Evolutionary conservation across 164 flowering plant species (phyloP), one percentile per base, ranked within the genome.

Genomic region (Vitis labrusca): DNA sequence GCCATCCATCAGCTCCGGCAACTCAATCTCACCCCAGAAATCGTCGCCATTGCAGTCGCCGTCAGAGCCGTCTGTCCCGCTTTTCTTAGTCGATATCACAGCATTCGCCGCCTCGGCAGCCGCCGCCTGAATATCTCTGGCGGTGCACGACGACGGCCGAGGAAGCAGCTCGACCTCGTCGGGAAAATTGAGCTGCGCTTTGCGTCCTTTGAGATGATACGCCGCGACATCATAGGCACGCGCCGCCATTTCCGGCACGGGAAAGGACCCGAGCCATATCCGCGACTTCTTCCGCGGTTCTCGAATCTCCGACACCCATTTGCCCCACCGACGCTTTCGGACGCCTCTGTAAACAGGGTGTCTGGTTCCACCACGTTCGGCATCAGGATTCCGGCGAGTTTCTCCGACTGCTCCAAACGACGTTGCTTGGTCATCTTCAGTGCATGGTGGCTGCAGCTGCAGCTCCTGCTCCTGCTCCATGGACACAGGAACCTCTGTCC

Each of bases 161-260:
- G 94, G 94, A 0, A 86, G 70, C 9, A 69, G 68, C 10, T 85
- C 81, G n/a, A 80, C 82, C 54, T 85, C 87, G 7, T 88, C 87
- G 10, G 91, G 94, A 67, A 89, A 89, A 67, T 89, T 89, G 16
- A 89, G 85, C 63, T 71, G 80, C 17, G 89, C 90, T 50, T 83
- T 85, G 2, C 70, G 66, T 5, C 94, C 94, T 49, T 78, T 86
- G 23, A 89, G 75, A 65, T 90, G 80, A 47, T 74, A 73, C 2
- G 92, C 91, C 0, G 94, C 94, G 2, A 84, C 92, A 78, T 90
- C 94, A 50, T 90, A 83, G 0, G 92, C 94, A 3, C 83, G 66
- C n/a, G 94, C 94, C 1, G 92, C 94, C 94, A 90, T 90, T 63
- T 90, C 94, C 5, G 94, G 91, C 10, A 72, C 79, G 23, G 89